Evolutionary conservation across 768 basidiomycete species (phyloP).

Genomic region (Agrocybe praecox): DNA sequence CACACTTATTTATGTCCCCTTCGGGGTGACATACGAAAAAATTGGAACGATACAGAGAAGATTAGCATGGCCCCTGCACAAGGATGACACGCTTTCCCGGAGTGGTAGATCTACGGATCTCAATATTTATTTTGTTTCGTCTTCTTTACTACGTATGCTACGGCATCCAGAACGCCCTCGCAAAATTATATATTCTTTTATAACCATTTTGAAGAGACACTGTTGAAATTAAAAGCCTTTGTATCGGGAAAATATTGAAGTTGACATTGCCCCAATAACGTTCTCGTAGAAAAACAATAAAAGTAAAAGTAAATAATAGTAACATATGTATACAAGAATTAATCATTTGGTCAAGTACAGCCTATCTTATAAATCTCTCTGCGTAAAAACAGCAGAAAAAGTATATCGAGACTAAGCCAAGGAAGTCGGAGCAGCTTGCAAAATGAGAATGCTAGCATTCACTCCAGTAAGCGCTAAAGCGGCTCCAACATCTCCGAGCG

Average conservation of each 20-base stretch:
- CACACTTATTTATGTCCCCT: slow-evolving; percentile 56
- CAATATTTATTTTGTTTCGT: slow-evolving; percentile 49
- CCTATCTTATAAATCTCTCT: no score
- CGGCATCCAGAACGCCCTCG: no score
- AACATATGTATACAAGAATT: no score
- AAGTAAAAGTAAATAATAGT: no score
- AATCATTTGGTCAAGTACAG: no score
- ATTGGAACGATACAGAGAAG: slow-evolving; percentile 99
- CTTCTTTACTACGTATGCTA: no score
- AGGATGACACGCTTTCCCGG: slow-evolving; percentile 99
- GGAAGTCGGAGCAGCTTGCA: slow-evolving; percentile 44
- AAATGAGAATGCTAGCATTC: slow-evolving; percentile 51
- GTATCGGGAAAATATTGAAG: no score
- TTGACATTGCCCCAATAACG: no score
- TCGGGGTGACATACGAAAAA: slow-evolving; percentile 96
- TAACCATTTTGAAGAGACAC: no score
- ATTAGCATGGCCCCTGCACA: slow-evolving; percentile 99
- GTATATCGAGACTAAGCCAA: neutral
- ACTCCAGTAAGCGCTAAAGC: slow-evolving; percentile 60
- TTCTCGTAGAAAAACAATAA: no score
- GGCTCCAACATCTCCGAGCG: slow-evolving; percentile 76
- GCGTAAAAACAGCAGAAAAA: neutral
- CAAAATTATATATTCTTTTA: no score
- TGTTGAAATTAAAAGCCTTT: no score
- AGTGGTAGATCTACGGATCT: slow-evolving; percentile 74